Base-by-base conservation (phyloP, 306 rosid species). In the Calophaca sinica region DNA sequence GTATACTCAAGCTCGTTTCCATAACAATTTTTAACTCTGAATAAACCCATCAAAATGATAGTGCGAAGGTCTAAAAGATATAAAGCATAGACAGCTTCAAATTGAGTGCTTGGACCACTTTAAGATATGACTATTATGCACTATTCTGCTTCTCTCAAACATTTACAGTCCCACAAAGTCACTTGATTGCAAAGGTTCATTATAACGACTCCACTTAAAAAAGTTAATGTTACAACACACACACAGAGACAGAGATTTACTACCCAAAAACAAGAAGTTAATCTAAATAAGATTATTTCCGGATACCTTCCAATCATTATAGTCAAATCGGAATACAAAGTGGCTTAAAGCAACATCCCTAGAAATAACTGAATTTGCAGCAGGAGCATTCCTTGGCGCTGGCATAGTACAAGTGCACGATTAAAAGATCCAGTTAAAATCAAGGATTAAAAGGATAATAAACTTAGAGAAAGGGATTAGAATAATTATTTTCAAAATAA, bases 331-430 rank as follows among this genome's bases (percentile, higher is more conserved):
- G 80, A 86, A 86, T 26, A 86, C 72, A 68, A 86, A 80, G 62
- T 86, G 89, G 42, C 61, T 83, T 72, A 46, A 41, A 80, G 85
- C 35, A 75, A 84, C 87, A 45, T 70, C 80, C 72, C 20, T 61
- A 4, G 84, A 67, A 55, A n/a, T 49, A 74, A 86, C 65, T 63
- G 69, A 42, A 41, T 54, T 69, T 52, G 89, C 85, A 11, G 81
- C 41, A 38, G 89, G 87, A 74, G 89, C 87, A 68, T 86, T 86
- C 76, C 84, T 86, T 26, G 89, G 89, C 8, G 78, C 89, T 86
- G 82, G 7, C 70, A 69, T 14, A 39, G 63, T 68, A 53, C 9
- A 63, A 55, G 72, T 57, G 15, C 9, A 64, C 1, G 11, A 46
- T 20, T 0, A 20, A 20, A 20, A 20, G 26, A 20, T 60, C 59